Evolutionary conservation across 2,329 filamentous ascomycete genomes (phyloP).

Genomic region (Nemania bipapillata): DNA sequence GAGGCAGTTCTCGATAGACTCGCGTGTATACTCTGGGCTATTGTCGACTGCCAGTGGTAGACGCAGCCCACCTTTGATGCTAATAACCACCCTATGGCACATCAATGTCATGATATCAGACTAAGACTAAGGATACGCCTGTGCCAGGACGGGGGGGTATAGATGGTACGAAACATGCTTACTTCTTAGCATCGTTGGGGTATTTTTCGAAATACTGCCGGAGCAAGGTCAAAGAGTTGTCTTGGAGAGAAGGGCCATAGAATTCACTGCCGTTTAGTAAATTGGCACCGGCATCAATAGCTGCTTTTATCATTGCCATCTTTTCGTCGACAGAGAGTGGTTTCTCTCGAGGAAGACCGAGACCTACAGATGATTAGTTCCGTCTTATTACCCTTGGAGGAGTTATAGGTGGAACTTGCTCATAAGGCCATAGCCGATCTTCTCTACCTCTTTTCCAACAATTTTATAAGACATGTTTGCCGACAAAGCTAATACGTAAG

Average conservation of each 20-base stretch:
- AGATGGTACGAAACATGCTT: neutral
- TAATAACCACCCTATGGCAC: slow-evolving; percentile 25
- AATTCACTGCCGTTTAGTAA: slow-evolving; percentile 64
- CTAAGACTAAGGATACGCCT: neutral
- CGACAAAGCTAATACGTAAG: neutral
- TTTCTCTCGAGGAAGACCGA: slow-evolving; percentile 58
- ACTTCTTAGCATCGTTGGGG: slow-evolving; percentile 63
- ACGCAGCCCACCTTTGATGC: slow-evolving; percentile 62
- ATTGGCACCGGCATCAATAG: slow-evolving; percentile 50
- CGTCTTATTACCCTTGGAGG: neutral
- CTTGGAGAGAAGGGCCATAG: slow-evolving; percentile 59
- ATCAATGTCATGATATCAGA: neutral
- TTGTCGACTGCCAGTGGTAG: slow-evolving; percentile 43
- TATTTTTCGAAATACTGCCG: slow-evolving; percentile 64
- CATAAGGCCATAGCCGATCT: slow-evolving; percentile 51
- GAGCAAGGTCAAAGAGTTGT: slow-evolving; percentile 62
- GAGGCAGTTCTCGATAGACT: slow-evolving; percentile 62
- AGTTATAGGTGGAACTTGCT: slow-evolving; percentile 17
- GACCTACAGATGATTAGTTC: slow-evolving; percentile 45
- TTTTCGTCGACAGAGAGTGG: slow-evolving; percentile 48
- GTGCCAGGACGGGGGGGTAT: neutral
- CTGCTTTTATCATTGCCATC: slow-evolving; percentile 59
- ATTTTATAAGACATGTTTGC: slow-evolving; percentile 36
- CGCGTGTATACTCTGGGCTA: slow-evolving; percentile 58
- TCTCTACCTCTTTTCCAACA: slow-evolving; percentile 33